These are phyloP conservation scores for Paecilomyces sp. DNA, from an alignment of 2,329 filamentous ascomycete genomes.

Conservation along the genomic window DNA sequence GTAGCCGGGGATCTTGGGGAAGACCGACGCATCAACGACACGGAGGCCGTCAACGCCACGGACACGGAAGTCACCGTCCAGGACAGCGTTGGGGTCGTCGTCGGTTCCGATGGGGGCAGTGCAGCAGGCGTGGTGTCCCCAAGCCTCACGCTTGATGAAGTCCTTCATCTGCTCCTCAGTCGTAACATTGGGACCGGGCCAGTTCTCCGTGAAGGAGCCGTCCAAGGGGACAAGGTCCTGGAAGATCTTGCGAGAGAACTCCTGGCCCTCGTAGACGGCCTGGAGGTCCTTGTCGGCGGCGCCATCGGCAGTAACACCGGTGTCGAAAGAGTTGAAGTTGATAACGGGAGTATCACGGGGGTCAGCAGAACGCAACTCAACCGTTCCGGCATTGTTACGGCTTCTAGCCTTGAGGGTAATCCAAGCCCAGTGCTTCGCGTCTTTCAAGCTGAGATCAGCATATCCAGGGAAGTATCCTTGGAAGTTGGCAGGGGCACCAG, in stretches of 20 bases:
- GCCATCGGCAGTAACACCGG: constrained; percentile 27
- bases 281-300: constrained; percentile 44
- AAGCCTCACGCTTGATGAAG: constrained; percentile 44
- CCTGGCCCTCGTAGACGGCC: constrained; percentile 50
- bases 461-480: constrained; percentile 44
- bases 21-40: constrained; percentile 57
- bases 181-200: constrained; percentile 35
- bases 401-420: constrained; percentile 54
- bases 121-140: constrained; percentile 53
- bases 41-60: constrained; percentile 48
- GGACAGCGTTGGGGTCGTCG: constrained; percentile 47
- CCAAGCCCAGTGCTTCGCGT: constrained; percentile 40
- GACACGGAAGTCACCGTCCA: constrained; percentile 53
- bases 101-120: constrained; percentile 50
- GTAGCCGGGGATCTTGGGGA: constrained; percentile 49
- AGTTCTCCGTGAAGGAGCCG: constrained; percentile 36
- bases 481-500: constrained; percentile 50
- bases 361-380: constrained; percentile 54
- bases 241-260: constrained; percentile 44
- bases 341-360: constrained; percentile 59
- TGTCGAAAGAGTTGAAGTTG: constrained; percentile 52
- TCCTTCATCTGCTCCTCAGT: constrained; percentile 40
- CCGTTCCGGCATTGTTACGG: constrained; percentile 55
- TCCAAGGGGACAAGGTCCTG: constrained; percentile 34
- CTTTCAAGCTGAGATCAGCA: constrained; percentile 33